These are phyloP conservation scores for Calonectria pteridis DNA, from an alignment of 2,329 filamentous ascomycete species.

Conservation along the genomic window DNA sequence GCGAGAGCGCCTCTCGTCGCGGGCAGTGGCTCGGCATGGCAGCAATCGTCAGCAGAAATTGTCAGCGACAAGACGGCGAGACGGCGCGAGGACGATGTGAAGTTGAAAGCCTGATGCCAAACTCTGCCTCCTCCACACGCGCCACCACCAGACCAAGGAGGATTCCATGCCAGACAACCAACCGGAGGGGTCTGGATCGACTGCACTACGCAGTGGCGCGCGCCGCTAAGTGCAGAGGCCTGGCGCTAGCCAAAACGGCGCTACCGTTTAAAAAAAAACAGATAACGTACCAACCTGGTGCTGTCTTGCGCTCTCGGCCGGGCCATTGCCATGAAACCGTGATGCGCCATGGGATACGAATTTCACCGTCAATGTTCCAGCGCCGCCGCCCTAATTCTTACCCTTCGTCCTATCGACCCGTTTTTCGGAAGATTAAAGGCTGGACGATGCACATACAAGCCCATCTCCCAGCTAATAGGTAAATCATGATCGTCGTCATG, in stretches of 20 bases:
- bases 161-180: not conserved
- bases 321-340: not conserved
- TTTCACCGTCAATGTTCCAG: conserved; percentile 7
- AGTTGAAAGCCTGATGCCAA: not conserved
- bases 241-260: conserved; percentile 7
- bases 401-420: not conserved
- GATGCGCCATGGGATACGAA: not conserved
- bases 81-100: not conserved
- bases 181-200: conserved; percentile 11
- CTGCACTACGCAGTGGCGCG: not conserved
- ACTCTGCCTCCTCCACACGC: conserved; percentile 8
- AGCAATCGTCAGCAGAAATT: not conserved
- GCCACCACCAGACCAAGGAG: not conserved
- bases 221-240: not conserved
- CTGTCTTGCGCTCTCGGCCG: not conserved
- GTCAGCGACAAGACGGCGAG: not conserved
- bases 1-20: not conserved
- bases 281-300: conserved; percentile 3
- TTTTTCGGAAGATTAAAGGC: not conserved
- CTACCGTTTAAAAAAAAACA: conserved; percentile 6
- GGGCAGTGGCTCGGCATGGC: not conserved
- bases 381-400: not conserved
- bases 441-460: not conserved
- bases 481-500: conserved; percentile 14
- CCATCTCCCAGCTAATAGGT: not conserved